A percentile compares a stretch with the other conserved stretches of the same genome.
These are phyloP conservation scores for Colletotrichum sp. DNA, from an alignment of 2,329 filamentous ascomycete species.

Conservation along the genomic window DNA sequence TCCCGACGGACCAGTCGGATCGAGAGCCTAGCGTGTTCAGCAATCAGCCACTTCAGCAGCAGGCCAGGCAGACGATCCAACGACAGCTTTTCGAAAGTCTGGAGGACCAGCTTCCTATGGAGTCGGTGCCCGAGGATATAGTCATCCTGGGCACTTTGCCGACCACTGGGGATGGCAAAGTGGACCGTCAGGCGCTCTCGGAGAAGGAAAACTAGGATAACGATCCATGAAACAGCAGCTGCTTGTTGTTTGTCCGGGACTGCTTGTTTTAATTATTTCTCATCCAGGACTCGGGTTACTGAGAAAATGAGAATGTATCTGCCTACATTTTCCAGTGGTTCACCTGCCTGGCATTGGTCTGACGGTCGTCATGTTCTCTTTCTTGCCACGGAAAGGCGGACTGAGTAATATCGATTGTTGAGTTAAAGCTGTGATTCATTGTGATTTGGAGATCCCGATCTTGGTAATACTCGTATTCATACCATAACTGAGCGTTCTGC, in stretches of 20 bases:
- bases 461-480: too few species aligned
- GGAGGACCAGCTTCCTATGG: background rate
- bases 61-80: background rate
- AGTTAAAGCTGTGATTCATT: too few species aligned
- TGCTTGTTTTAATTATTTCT: rapidly evolving
- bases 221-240: background rate
- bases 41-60: background rate
- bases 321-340: too few species aligned
- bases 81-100: background rate
- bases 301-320: background rate
- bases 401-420: too few species aligned
- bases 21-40: background rate
- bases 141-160: constrained; percentile 29
- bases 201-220: background rate
- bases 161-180: constrained; percentile 28
- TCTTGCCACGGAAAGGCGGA: too few species aligned
- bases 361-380: too few species aligned
- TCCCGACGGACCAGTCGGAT: background rate
- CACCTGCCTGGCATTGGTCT: too few species aligned
- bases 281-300: background rate
- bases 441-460: too few species aligned
- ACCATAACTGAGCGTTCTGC: too few species aligned
- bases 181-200: constrained; percentile 20
- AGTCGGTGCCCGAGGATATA: constrained; percentile 31
- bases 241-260: background rate